Percentiles rank a stretch among this genome's conserved stretches.
phyloP scores from a whole-genome alignment of 2,329 filamentous ascomycete species.

The Calonectria henricotiae region DNA sequence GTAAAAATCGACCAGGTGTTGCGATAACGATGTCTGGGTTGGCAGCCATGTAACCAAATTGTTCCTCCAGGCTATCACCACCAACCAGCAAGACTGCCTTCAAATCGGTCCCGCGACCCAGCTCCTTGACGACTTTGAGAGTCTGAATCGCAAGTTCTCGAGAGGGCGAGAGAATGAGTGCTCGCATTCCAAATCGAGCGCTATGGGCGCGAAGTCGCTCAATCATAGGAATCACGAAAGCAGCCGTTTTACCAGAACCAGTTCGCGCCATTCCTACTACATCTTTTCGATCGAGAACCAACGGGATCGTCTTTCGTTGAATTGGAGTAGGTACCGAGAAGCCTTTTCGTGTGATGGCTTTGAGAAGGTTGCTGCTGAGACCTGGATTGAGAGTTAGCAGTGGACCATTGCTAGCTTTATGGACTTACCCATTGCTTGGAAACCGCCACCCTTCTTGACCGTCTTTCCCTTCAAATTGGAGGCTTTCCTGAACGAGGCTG shows the following conservation, averaged over 20 bases:
- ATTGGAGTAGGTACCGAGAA: conserved; percentile 98
- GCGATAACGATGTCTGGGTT: conserved; percentile 99
- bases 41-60: conserved; percentile 91
- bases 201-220: conserved; percentile 93
- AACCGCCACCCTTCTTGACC: conserved; percentile 96
- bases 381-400: conserved; percentile 63
- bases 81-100: conserved; percentile 93
- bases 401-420: neutral
- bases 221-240: conserved; percentile 99
- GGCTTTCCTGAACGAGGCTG: conserved; percentile 88
- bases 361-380: conserved; percentile 86
- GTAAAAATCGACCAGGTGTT: conserved; percentile 95
- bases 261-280: conserved; percentile 99
- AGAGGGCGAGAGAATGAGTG: conserved; percentile 91
- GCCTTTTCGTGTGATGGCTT: conserved; percentile 93
- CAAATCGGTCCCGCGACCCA: conserved; percentile 91
- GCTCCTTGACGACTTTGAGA: conserved; percentile 95
- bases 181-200: conserved; percentile 87
- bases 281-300: conserved; percentile 91
- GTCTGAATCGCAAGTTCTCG: conserved; percentile 96
- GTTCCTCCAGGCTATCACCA: conserved; percentile 95
- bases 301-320: conserved; percentile 95
- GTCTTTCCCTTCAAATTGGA: conserved; percentile 87
- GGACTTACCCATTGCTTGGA: conserved; percentile 88
- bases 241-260: conserved; percentile 98